Conservation (phyloP, 306 rosid genomes). For the Vicia faba region DNA sequence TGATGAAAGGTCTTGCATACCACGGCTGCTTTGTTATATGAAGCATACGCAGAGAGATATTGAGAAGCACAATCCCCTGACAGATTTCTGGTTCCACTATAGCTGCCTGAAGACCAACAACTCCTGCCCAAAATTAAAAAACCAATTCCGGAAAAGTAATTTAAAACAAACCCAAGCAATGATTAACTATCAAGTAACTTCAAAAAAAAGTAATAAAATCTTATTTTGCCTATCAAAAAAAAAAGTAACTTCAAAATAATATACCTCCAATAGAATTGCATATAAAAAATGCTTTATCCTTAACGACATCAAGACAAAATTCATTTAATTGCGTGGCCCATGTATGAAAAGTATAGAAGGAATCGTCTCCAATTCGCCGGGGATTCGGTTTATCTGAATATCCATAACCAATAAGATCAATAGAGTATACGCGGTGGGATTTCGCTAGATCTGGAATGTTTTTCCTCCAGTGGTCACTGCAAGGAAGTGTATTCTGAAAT, state of each 20-base stretch:
- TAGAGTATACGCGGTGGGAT: slow-evolving; percentile 75
- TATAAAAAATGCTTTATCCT: slow-evolving; percentile 77
- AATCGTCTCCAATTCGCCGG: slow-evolving; percentile 54
- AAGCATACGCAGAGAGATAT: slow-evolving; percentile 90
- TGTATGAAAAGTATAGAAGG: slow-evolving; percentile 84
- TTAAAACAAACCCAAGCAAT: neutral
- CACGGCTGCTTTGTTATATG: slow-evolving; percentile 96
- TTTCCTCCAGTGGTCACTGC: slow-evolving; percentile 98
- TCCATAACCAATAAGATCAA: slow-evolving; percentile 98
- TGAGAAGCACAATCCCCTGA: slow-evolving; percentile 72
- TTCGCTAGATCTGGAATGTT: slow-evolving; percentile 72
- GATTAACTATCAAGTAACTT: slow-evolving; percentile 10
- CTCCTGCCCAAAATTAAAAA: slow-evolving; percentile 54
- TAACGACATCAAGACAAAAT: slow-evolving; percentile 68
- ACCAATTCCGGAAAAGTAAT: neutral
- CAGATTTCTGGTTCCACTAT: slow-evolving; percentile 68
- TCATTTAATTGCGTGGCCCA: slow-evolving; percentile 93
- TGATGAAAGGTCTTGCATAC: slow-evolving; percentile 80
- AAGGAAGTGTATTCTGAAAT: slow-evolving; percentile 43
- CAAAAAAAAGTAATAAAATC: too few species aligned
- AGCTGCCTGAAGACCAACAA: slow-evolving; percentile 99
- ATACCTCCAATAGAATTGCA: slow-evolving; percentile 98
- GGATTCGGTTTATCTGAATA: slow-evolving; percentile 95
- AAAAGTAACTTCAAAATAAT: slow-evolving; percentile 18
- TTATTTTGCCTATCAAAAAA: too few species aligned